Base-by-base conservation (phyloP, 129 eudicot genomes). In the Logfia minima region DNA sequence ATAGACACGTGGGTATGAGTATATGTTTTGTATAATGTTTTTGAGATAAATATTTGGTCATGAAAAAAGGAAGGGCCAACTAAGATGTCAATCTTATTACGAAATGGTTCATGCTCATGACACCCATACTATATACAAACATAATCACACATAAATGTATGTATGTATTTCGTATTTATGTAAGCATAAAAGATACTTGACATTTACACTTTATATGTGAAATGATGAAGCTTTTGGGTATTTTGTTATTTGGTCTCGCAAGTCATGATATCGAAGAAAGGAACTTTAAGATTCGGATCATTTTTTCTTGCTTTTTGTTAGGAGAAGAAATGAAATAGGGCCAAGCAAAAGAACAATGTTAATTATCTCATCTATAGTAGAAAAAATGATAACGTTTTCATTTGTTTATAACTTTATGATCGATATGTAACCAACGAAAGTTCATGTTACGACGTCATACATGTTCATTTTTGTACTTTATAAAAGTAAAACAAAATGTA, bases 61-160 rank as follows among this genome's bases (percentile, higher is more conserved):
- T 86, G 90, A 75, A 84, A 83, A 84, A 84, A 62, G 76, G 32
- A 67, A 37, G 87, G 84, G 67, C 85, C 26, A 86, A 84, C 88
- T 70, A 84, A 79, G 83, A 77, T 62, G 62, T 32, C 66, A 56
- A 68, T 39, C 59, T 81, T 84, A 81, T 63, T 45, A 68, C 79
- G 78, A 76, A 43, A 29, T 55, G 82, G 65, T 75, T 75, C 76
- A 76, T 78, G 74, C 82, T 68, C 51, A 69, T 71, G 72, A 24
- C 79, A 61, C 79, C 45, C 19, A 56, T 35, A 41, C 59, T 28
- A 68, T 6, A 55, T 19, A 35, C 19, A 67, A 32, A 19, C 45
- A 16, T 61, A 19, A 22, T 6, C 41, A 24, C 63, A 39, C 26
- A 37, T 39, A 39, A 21, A 37, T 61, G 18, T 45, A 8, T 45